Percentiles rank a stretch among this genome's conserved stretches.
These are phyloP conservation scores for Colletotrichum caudatum DNA, from an alignment of 2,329 filamentous ascomycete species.

Conservation along the genomic window DNA sequence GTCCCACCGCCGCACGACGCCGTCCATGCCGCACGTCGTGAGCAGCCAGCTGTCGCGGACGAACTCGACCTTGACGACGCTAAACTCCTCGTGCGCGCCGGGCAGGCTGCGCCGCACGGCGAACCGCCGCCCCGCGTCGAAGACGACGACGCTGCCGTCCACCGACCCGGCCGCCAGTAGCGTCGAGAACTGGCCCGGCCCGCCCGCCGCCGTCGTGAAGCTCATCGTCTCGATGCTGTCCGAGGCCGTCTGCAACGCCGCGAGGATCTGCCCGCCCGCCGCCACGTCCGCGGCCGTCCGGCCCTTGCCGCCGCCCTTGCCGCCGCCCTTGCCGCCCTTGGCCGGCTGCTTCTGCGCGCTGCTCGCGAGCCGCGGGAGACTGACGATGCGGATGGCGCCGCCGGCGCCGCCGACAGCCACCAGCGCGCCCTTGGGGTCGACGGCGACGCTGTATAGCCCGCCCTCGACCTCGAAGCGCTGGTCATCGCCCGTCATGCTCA, in stretches of 20 bases:
- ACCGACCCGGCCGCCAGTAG: conserved; percentile 76
- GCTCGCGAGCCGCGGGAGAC: conserved; percentile 74
- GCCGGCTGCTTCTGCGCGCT: conserved; percentile 43
- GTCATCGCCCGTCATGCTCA: conserved; percentile 83
- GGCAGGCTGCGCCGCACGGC: conserved; percentile 85
- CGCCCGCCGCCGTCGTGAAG: conserved; percentile 60
- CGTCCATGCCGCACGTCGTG: conserved; percentile 92
- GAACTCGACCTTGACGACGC: conserved; percentile 94
- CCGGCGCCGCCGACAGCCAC: conserved; percentile 89
- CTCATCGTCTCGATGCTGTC: conserved; percentile 82
- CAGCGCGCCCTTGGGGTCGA: conserved; percentile 83
- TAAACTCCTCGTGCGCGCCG: conserved; percentile 87
- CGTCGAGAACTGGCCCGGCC: conserved; percentile 54
- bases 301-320: conserved; percentile 45
- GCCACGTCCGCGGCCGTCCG: conserved; percentile 54
- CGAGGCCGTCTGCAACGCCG: conserved; percentile 82
- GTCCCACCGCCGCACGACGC: conserved; percentile 92
- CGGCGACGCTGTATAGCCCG: conserved; percentile 87
- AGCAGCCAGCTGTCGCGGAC: conserved; percentile 76
- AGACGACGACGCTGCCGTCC: conserved; percentile 84
- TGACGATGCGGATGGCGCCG: conserved; percentile 86
- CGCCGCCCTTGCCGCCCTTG: conserved; percentile 18
- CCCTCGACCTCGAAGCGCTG: conserved; percentile 93
- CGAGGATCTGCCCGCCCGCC: conserved; percentile 74
- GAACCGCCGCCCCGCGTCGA: conserved; percentile 87